phyloP scores from a whole-genome alignment of 345 rosid genomes.

The Syzygium grande region DNA sequence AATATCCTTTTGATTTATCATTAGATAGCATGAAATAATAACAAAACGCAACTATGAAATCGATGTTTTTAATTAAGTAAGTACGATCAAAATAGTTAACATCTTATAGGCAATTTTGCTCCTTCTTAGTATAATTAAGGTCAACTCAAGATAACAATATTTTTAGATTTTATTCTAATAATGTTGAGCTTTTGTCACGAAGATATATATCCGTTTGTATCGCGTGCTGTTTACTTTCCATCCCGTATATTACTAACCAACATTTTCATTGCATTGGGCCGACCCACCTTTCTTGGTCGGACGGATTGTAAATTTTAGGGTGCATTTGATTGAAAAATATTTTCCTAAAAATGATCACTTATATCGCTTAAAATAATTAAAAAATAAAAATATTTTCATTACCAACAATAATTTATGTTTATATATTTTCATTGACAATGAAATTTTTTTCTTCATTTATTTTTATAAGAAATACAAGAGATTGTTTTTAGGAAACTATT shows the following conservation, averaged over 20 bases:
- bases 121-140: neutral
- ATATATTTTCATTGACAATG: no score
- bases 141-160: neutral
- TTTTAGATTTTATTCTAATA: neutral
- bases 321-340: no score
- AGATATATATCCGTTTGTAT: neutral
- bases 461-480: no score
- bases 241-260: neutral
- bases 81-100: neutral
- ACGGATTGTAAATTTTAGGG: no score
- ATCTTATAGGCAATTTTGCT: neutral
- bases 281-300: no score
- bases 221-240: neutral
- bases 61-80: neutral
- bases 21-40: neutral
- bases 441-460: no score
- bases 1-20: neutral
- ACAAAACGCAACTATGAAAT: neutral
- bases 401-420: no score
- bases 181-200: neutral
- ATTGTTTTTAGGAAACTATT: no score
- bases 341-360: no score
- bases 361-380: no score
- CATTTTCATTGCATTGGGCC: neutral
- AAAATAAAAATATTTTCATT: no score